phyloP scores from a whole-genome alignment of 805 yeast species.

The Metschnikowia amazonensis region DNA sequence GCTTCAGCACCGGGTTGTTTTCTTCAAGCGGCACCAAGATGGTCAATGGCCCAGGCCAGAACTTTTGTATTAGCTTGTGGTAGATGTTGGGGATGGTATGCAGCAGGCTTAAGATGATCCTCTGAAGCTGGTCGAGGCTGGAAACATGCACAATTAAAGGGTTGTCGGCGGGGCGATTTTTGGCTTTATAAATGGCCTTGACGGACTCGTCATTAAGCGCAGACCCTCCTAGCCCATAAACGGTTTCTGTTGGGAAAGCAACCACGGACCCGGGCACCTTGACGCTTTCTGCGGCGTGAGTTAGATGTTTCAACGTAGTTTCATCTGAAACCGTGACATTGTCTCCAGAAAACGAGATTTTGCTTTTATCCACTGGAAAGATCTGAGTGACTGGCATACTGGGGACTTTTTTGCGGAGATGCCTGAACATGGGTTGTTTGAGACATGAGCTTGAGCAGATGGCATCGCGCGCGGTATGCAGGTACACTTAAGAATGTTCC shows the following conservation, averaged over 20 bases:
- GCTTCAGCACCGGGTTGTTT: slow-evolving; percentile 53
- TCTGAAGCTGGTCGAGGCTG: slow-evolving; percentile 64
- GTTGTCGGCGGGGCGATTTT: slow-evolving; percentile 92
- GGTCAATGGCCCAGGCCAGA: slow-evolving; percentile 97
- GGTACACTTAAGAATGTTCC: background rate
- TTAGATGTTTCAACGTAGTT: slow-evolving; percentile 48
- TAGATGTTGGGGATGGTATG: slow-evolving; percentile 66
- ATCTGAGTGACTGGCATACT: slow-evolving; percentile 30
- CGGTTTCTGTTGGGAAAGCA: slow-evolving; percentile 97
- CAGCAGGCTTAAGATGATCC: slow-evolving; percentile 49
- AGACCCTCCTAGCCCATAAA: slow-evolving; percentile 92
- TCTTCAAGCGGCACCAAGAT: slow-evolving; percentile 64
- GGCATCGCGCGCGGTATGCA: slow-evolving; percentile 4
- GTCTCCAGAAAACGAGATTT: slow-evolving; percentile 48
- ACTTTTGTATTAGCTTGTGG: slow-evolving; percentile 54
- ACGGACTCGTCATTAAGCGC: slow-evolving; percentile 74
- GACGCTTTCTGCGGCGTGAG: slow-evolving; percentile 41
- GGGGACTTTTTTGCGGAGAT: slow-evolving; percentile 5
- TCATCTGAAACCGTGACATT: slow-evolving; percentile 48
- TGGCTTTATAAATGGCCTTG: slow-evolving; percentile 73
- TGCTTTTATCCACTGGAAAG: slow-evolving; percentile 50
- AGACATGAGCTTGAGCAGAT: background rate
- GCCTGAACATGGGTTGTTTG: slow-evolving; percentile 6
- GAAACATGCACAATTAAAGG: slow-evolving; percentile 91
- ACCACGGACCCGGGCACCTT: slow-evolving; percentile 44